Percentiles rank a stretch among this genome's conserved stretches.
Conservation (phyloP, 1,139 yeast genomes). For the Hemisphaericaspora lyxosophila region DNA sequence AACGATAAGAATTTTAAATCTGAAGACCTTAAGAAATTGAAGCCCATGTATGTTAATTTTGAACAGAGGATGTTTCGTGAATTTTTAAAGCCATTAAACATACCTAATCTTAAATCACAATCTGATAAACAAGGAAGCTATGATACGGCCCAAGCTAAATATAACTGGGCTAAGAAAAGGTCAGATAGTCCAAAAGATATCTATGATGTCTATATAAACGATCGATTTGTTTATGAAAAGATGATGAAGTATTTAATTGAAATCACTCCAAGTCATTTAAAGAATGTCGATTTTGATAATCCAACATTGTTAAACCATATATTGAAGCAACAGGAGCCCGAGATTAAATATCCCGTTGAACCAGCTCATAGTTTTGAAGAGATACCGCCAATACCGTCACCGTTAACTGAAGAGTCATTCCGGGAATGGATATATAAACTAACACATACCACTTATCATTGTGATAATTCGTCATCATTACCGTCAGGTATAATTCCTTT, state of each 20-base stretch:
- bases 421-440: constrained; percentile 37
- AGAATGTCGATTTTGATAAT: constrained; percentile 14
- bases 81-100: constrained; percentile 36
- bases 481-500: constrained; percentile 39
- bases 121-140: constrained; percentile 23
- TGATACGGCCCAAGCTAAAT: constrained; percentile 23
- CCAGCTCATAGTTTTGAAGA: constrained; percentile 31
- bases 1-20: constrained; percentile 11
- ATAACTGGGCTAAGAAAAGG: constrained; percentile 24
- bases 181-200: constrained; percentile 21
- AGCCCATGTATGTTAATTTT: constrained; percentile 16
- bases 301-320: constrained; percentile 12
- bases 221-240: constrained; percentile 28
- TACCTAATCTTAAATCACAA: constrained; percentile 35
- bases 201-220: constrained; percentile 27
- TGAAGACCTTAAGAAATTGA: constrained; percentile 13
- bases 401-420: constrained; percentile 30
- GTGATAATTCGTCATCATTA: constrained; percentile 37
- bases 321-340: constrained; percentile 16
- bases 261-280: constrained; percentile 32
- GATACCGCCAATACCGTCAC: constrained; percentile 35
- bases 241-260: constrained; percentile 35
- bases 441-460: constrained; percentile 36
- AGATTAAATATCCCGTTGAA: constrained; percentile 11
- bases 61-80: constrained; percentile 32